These are phyloP conservation scores for Boletus smithii DNA, from an alignment of 1,284 basidiomycete species.

Conservation along the genomic window DNA sequence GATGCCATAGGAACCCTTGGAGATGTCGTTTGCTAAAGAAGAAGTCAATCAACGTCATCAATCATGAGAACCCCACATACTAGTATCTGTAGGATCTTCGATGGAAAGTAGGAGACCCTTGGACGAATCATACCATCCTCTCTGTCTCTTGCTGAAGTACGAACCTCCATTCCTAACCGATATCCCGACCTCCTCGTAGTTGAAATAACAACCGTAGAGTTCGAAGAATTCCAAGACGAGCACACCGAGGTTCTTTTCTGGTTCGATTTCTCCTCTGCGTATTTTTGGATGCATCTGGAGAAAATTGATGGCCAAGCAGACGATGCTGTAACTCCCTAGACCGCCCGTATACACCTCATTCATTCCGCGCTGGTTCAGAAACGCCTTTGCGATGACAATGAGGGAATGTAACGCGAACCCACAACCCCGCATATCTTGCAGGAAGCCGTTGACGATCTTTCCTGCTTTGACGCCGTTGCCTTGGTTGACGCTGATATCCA, in stretches of 20 bases:
- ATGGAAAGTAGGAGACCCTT: constrained; percentile 74
- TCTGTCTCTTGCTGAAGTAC: constrained; percentile 76
- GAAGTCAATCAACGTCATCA: constrained; percentile 5
- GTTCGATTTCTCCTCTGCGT: constrained; percentile 82
- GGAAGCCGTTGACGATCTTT: constrained; percentile 78
- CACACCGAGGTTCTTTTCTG: constrained; percentile 85
- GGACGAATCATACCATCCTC: constrained; percentile 74
- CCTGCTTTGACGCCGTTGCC: constrained; percentile 81
- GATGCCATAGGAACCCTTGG: constrained; percentile 84
- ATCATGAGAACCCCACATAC: constrained; percentile 47
- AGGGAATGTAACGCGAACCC: constrained; percentile 70
- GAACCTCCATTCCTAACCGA: constrained; percentile 81
- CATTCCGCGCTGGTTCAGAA: constrained; percentile 87
- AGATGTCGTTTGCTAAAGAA: constrained; percentile 84
- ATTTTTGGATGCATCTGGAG: constrained; percentile 97
- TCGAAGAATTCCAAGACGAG: constrained; percentile 96
- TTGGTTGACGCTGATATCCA: constrained; percentile 92
- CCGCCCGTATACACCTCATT: constrained; percentile 98
- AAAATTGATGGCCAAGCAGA: constrained; percentile 90
- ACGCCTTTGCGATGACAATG: constrained; percentile 86
- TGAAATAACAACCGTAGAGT: constrained; percentile 90
- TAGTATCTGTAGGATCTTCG: constrained; percentile 90
- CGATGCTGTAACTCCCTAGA: constrained; percentile 91
- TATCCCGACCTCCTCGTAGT: constrained; percentile 89
- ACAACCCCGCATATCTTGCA: constrained; percentile 60